Evolutionary conservation across 306 rosid genomes (phyloP).

Genomic region (Quercus dentata): DNA sequence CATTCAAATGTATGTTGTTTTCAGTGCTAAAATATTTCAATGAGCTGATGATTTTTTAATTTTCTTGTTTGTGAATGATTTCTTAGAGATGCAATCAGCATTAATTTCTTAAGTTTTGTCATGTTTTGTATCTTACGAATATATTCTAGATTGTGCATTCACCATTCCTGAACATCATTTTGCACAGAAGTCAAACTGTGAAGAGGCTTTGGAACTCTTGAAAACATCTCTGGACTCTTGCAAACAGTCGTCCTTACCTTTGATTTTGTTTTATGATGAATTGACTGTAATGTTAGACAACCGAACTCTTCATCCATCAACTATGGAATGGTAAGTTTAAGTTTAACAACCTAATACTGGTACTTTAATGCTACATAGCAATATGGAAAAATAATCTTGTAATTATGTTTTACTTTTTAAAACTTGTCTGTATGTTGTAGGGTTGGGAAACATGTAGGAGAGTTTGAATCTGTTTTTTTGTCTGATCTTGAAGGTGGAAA

Average conservation of each 20-base stretch:
- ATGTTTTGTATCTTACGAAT: neutral
- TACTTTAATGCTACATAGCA: neutral
- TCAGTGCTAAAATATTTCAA: neutral
- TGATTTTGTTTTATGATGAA: conserved; percentile 39
- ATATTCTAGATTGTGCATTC: neutral
- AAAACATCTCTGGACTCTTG: conserved; percentile 34
- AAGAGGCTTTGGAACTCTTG: conserved; percentile 43
- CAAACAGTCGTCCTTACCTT: conserved; percentile 29
- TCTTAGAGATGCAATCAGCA: neutral
- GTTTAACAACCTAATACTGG: neutral
- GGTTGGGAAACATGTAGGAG: conserved; percentile 39
- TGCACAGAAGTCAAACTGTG: conserved; percentile 34
- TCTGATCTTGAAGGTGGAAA: conserved; percentile 36
- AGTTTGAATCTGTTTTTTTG: conserved; percentile 32
- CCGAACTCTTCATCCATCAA: conserved; percentile 23
- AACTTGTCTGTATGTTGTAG: conserved; percentile 13
- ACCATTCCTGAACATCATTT: neutral
- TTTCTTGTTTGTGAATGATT: neutral
- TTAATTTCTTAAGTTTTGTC: neutral
- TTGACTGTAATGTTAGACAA: conserved; percentile 27
- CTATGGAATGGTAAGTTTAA: conserved; percentile 33
- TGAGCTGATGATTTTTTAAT: neutral
- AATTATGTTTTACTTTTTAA: neutral
- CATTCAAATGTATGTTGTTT: neutral
- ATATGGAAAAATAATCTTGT: neutral